These are phyloP conservation scores for Neocucurbitaria cava DNA, from an alignment of 2,329 filamentous ascomycete genomes.

Conservation along the genomic window DNA sequence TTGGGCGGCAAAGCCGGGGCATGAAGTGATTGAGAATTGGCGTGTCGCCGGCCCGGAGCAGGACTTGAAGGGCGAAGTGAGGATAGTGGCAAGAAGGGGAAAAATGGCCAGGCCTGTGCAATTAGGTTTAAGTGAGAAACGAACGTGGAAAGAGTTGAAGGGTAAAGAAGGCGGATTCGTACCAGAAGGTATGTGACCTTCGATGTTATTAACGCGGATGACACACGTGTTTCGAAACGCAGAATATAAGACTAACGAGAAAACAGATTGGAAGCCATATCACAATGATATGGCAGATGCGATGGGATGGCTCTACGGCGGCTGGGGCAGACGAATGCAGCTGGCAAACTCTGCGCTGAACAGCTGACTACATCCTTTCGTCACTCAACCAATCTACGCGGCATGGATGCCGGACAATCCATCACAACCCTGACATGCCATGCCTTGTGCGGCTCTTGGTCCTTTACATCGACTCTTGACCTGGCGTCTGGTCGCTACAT, in stretches of 20 bases:
- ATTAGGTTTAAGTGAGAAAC: slow-evolving; percentile 33
- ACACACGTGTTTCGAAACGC: neutral
- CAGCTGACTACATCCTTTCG: slow-evolving; percentile 17
- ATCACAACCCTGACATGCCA: neutral
- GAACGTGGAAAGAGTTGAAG: slow-evolving; percentile 43
- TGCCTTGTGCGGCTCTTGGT: neutral
- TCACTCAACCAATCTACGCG: slow-evolving; percentile 4
- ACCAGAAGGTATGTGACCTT: slow-evolving; percentile 31
- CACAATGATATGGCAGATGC: slow-evolving; percentile 47
- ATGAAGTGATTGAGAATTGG: slow-evolving; percentile 38
- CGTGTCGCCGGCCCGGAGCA: slow-evolving; percentile 38
- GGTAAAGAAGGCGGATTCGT: slow-evolving; percentile 30
- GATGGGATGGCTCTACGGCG: slow-evolving; percentile 46
- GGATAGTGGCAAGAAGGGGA: slow-evolving; percentile 40
- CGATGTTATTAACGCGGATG: neutral
- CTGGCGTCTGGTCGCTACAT: neutral
- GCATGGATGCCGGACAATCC: neutral
- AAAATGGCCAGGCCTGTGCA: slow-evolving; percentile 33
- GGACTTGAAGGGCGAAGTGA: slow-evolving; percentile 41
- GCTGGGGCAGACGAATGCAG: slow-evolving; percentile 40
- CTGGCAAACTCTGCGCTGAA: slow-evolving; percentile 36
- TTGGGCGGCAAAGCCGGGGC: slow-evolving; percentile 41
- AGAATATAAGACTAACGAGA: slow-evolving; percentile 4
- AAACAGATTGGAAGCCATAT: slow-evolving; percentile 42
- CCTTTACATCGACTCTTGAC: neutral